A percentile compares a stretch with the other conserved stretches of the same genome.
Evolutionary conservation across 2,329 filamentous ascomycete species (phyloP).

Genomic region (Alternaria tenuissima): DNA sequence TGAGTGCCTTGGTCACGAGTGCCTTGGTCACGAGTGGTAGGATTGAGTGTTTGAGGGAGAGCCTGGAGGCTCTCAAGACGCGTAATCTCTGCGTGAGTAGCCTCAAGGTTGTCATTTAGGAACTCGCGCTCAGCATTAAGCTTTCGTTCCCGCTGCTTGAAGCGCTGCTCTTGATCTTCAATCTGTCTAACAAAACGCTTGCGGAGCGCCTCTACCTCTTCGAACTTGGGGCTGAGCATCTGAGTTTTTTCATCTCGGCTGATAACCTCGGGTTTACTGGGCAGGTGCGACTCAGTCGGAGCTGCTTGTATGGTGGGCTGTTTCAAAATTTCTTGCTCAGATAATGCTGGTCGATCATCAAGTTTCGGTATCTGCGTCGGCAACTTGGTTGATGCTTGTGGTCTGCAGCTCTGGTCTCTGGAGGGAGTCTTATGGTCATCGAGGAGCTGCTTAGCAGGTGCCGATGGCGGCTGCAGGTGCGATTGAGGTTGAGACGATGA

Average conservation of each 20-base stretch:
- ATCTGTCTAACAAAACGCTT: constrained; percentile 99
- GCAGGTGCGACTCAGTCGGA: neutral
- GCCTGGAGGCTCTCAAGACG: constrained; percentile 71
- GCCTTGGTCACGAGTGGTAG: neutral
- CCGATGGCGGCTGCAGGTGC: neutral
- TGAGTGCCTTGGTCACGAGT: neutral
- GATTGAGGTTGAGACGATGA: neutral
- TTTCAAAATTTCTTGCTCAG: neutral
- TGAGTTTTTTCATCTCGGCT: neutral
- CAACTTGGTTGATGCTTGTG: neutral
- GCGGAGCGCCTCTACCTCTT: constrained; percentile 97
- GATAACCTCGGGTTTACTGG: neutral
- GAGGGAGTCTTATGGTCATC: neutral
- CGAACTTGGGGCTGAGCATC: constrained; percentile 79
- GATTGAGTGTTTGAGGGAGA: constrained; percentile 26
- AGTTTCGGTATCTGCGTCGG: neutral
- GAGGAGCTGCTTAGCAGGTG: neutral
- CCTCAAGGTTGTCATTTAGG: constrained; percentile 99
- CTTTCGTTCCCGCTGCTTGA: constrained; percentile 99
- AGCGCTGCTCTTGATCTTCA: constrained; percentile 99
- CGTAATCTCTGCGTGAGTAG: constrained; percentile 91
- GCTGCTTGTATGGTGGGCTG: neutral
- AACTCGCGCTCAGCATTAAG: constrained; percentile 98
- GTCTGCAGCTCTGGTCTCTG: neutral
- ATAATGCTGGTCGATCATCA: neutral